phyloP scores from a whole-genome alignment of 352 stramenopile genomes.

The Pythium folliculosum region DNA sequence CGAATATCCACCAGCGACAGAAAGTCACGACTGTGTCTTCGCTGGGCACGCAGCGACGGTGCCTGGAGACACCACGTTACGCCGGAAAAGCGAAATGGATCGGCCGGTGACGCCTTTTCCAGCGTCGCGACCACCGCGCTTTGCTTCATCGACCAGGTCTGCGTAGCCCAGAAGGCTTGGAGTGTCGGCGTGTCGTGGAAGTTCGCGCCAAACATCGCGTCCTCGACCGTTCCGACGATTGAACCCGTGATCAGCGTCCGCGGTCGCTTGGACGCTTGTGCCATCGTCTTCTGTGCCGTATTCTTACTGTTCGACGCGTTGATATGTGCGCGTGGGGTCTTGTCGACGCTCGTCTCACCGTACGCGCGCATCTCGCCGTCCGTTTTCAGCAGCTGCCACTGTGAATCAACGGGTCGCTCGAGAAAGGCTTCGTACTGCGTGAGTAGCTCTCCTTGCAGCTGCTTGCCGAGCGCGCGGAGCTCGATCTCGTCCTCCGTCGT shows the following conservation, averaged over 20 bases:
- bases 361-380: conserved; percentile 32
- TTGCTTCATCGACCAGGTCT: conserved; percentile 34
- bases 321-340: background rate
- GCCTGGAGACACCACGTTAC: conserved; percentile 29
- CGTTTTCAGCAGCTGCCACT: conserved; percentile 32
- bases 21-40: background rate
- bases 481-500: conserved; percentile 4
- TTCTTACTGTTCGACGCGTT: no score
- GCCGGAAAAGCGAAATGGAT: conserved; percentile 41
- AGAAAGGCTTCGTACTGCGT: conserved; percentile 41
- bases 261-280: background rate
- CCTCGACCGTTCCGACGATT: conserved; percentile 45
- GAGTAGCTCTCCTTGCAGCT: conserved; percentile 30
- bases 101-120: conserved; percentile 23
- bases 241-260: conserved; percentile 33
- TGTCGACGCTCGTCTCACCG: conserved; percentile 18
- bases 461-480: background rate
- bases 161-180: conserved; percentile 33
- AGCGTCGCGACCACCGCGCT: conserved; percentile 35
- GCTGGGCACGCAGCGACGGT: background rate
- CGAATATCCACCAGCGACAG: conserved; percentile 26
- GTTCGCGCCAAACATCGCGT: conserved; percentile 53
- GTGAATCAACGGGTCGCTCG: conserved; percentile 24
- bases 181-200: conserved; percentile 43
- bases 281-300: background rate